These are phyloP conservation scores for Trichoderma sp. DNA, from an alignment of 2,329 filamentous ascomycete species.

Conservation along the genomic window DNA sequence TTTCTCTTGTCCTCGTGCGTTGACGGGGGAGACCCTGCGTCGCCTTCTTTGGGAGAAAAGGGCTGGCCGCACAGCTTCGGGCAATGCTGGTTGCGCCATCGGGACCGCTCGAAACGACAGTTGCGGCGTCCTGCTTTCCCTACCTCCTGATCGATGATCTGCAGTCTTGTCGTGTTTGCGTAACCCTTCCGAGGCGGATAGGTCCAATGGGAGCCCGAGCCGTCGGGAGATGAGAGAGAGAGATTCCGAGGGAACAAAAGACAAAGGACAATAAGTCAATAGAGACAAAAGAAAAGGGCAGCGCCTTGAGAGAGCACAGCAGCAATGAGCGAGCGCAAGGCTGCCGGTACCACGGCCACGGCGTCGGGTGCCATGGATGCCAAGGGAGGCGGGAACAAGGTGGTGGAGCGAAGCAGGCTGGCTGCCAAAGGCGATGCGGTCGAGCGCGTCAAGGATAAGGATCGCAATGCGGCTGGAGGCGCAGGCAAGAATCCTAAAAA, in stretches of 20 bases:
- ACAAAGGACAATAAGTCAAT: neutral
- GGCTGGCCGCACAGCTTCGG: slow-evolving; percentile 18
- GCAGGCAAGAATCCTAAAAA: slow-evolving; percentile 70
- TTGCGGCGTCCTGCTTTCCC: neutral
- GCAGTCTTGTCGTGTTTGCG: slow-evolving; percentile 24
- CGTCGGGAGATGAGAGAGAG: slow-evolving; percentile 16
- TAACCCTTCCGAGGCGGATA: slow-evolving; percentile 25
- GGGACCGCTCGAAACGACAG: slow-evolving; percentile 8
- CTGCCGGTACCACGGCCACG: slow-evolving; percentile 33
- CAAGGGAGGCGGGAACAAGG: slow-evolving; percentile 39
- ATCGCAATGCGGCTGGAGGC: slow-evolving; percentile 14
- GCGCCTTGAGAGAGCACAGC: slow-evolving; percentile 30
- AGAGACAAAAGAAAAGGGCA: neutral
- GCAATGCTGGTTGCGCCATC: slow-evolving; percentile 19
- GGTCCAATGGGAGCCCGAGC: slow-evolving; percentile 28
- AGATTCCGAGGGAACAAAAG: neutral
- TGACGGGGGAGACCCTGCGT: slow-evolving; percentile 1
- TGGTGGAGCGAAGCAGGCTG: slow-evolving; percentile 34
- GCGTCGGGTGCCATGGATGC: slow-evolving; percentile 35
- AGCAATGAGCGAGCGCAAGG: slow-evolving; percentile 41
- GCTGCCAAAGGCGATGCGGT: slow-evolving; percentile 39
- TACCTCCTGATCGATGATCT: slow-evolving; percentile 19
- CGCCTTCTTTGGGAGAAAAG: neutral
- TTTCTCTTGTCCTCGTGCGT: neutral
- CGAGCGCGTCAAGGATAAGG: slow-evolving; percentile 39